These are phyloP conservation scores for Tricholoma sp. DNA, from an alignment of 768 basidiomycete species.

Conservation along the genomic window DNA sequence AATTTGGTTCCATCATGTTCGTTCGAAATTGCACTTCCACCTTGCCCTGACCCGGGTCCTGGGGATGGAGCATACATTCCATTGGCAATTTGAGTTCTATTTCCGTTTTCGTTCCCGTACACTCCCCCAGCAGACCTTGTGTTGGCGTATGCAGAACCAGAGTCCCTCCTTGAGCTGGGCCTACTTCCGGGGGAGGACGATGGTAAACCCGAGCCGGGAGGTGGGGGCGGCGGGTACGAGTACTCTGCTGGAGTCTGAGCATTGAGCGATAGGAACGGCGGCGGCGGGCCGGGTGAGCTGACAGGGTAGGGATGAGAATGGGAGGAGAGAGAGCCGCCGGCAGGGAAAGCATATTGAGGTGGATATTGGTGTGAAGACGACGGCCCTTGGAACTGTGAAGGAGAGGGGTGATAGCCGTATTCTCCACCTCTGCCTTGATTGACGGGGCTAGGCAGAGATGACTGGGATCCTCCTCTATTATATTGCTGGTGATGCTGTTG, in stretches of 20 bases:
- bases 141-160: not conserved
- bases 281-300: constrained; percentile 15
- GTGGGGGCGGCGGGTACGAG: constrained; percentile 8
- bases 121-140: not conserved
- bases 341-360: constrained; percentile 13
- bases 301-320: constrained; percentile 14
- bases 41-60: not conserved
- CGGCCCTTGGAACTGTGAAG: not conserved
- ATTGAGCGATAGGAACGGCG: constrained; percentile 25
- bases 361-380: constrained; percentile 1
- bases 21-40: not conserved
- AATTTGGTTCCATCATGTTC: constrained; percentile 17
- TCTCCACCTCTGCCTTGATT: not conserved
- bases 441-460: not conserved
- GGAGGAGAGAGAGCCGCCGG: constrained; percentile 23
- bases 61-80: not conserved
- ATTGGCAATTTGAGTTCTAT: not conserved
- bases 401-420: not conserved
- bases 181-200: not conserved
- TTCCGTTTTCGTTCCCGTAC: not conserved
- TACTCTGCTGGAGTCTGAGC: constrained; percentile 21
- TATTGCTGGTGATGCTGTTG: constrained; percentile 13
- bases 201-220: constrained; percentile 5
- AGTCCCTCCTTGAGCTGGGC: constrained; percentile 14
- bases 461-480: not conserved